Conservation (phyloP, 2,329 filamentous ascomycete species). For the Colletotrichum paranaense region DNA sequence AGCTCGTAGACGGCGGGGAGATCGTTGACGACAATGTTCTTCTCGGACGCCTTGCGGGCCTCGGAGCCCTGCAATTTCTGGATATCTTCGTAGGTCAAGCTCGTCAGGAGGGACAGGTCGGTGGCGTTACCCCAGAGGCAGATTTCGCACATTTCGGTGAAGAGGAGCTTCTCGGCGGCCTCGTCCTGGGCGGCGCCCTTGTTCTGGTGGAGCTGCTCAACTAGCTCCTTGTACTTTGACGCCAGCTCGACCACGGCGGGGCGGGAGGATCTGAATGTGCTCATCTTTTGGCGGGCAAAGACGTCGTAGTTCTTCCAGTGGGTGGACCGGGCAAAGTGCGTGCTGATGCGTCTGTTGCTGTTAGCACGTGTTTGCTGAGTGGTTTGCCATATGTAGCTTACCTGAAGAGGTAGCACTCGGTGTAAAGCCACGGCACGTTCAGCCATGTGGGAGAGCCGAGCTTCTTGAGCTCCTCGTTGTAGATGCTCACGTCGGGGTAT, state of each 20-base stretch:
- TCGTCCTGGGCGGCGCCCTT: constrained; percentile 66
- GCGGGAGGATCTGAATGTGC: constrained; percentile 91
- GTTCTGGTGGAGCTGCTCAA: constrained; percentile 70
- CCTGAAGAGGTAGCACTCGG: constrained; percentile 95
- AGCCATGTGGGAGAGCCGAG: constrained; percentile 84
- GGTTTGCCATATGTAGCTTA: constrained; percentile 44
- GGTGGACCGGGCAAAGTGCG: constrained; percentile 79
- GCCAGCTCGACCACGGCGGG: constrained; percentile 87
- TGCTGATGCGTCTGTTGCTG: constrained; percentile 74
- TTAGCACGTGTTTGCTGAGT: not conserved
- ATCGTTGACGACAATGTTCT: constrained; percentile 93
- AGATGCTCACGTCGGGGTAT: constrained; percentile 77
- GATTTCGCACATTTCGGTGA: constrained; percentile 94
- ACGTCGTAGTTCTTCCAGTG: constrained; percentile 94
- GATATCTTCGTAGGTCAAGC: constrained; percentile 93
- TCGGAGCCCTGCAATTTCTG: constrained; percentile 94
- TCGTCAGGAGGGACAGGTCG: constrained; percentile 90
- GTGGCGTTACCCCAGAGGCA: constrained; percentile 98
- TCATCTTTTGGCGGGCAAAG: constrained; percentile 89
- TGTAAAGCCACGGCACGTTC: constrained; percentile 86
- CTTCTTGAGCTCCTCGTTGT: constrained; percentile 86
- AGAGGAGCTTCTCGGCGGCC: constrained; percentile 81
- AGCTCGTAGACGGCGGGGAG: constrained; percentile 77
- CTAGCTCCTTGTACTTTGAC: constrained; percentile 79
- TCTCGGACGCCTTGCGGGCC: constrained; percentile 86